Base-by-base conservation (phyloP, 2,329 filamentous ascomycete genomes). In the Aspergillus floridensis region DNA sequence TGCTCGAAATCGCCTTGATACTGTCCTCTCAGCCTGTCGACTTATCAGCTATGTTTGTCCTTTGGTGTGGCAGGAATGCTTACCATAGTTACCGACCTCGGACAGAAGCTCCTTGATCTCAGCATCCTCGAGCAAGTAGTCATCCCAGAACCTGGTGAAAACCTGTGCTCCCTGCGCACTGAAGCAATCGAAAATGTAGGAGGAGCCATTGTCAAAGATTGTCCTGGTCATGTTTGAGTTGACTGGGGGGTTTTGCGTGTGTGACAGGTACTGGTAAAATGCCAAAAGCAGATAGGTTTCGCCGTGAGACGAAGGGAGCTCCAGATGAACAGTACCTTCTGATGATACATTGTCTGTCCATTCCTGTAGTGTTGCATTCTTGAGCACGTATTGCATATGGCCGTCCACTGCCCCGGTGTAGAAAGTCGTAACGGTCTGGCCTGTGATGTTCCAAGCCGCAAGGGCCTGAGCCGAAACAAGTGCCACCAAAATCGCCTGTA, bases 181-280 rank as follows among this genome's bases (percentile, higher is more conserved):
- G 62, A 76, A 80, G 62, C 80, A 76, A 61, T 78, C 76, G 3
- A 77, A 74, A 3, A 68, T 68, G 53, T 66, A 76, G 1, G 74
- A 77, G 3, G 74, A 77, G 3, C 76, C 75, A 57, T 77, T 76
- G 21, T 74, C 65, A 19, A 71, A 53, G 22, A 60, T 50, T 2
- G 31, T 53, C 3, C 2, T 54, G 1, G 44, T 29, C 1, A 11
- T 6, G n/a, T 57, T 35, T 1, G 21, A 41, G 11, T 21, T 12
- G 21, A 59, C 26, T 5, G 5, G 8, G 2, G 56, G 49, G 22
- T 60, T 60, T 24, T 53, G 50, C 6, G 19, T 5, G 7, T 48
- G n/a, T 5, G 49, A 41, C 11, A n/a, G 35, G 4, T 49, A 12
- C n/a, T 60, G 49, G 24, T 60, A 60, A 22, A 49, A 60, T 4